Conservation (phyloP, 768 basidiomycete genomes). For the Porpolomopsis calyptriformis region DNA sequence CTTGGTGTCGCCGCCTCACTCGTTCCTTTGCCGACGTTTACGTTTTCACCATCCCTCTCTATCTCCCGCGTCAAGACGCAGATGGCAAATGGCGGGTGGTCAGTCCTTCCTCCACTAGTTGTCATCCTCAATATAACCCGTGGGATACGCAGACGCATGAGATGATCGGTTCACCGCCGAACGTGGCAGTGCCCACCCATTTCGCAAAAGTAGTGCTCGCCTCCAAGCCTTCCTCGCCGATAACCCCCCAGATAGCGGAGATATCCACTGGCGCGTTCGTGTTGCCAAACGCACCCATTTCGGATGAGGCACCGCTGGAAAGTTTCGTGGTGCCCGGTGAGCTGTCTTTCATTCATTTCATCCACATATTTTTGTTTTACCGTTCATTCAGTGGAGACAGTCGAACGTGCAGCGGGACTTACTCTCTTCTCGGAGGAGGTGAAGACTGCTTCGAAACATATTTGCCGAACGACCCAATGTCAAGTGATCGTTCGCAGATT, state of each 20-base stretch:
- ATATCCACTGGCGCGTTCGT: conserved; percentile 90
- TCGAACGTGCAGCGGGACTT: conserved; percentile 84
- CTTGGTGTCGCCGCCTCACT: conserved; percentile 90
- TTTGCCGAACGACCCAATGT: conserved; percentile 85
- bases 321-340: conserved; percentile 75
- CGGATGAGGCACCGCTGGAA: conserved; percentile 71
- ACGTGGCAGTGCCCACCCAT: conserved; percentile 90
- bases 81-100: conserved; percentile 97
- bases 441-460: conserved; percentile 66
- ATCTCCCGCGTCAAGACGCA: conserved; percentile 71
- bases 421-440: conserved; percentile 76
- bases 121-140: background rate
- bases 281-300: conserved; percentile 86
- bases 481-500: conserved; percentile 81
- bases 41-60: conserved; percentile 95
- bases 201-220: conserved; percentile 93
- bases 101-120: conserved; percentile 23
- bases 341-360: conserved; percentile 12
- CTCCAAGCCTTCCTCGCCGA: conserved; percentile 62
- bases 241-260: conserved; percentile 59
- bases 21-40: conserved; percentile 88
- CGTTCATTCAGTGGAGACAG: conserved; percentile 61
- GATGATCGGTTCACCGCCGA: conserved; percentile 88
- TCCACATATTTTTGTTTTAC: conserved; percentile 1
- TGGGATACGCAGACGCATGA: conserved; percentile 60